Base-by-base conservation (phyloP, 495 filamentous ascomycete species). In the Trichoderma orchidacearum region DNA sequence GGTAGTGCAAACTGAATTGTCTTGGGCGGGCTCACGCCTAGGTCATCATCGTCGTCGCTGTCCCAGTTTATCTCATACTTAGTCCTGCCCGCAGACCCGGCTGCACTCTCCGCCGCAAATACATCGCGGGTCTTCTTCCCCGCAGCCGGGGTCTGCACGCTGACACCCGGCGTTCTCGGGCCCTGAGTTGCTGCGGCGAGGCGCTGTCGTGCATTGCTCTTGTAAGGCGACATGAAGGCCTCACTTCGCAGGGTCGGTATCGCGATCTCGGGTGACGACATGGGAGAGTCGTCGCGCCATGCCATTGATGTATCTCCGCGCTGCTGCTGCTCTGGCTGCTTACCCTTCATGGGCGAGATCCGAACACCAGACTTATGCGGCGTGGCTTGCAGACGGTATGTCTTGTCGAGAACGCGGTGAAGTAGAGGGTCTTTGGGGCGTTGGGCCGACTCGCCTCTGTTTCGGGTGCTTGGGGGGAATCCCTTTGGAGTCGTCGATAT, bases 1-100 rank as follows among this genome's bases (percentile, higher is more conserved):
- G 91, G 91, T 57, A 99, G 75, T 62, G 89, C 86, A 65, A 99
- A 99, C 64, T 96, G 90, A 68, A 99, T 95, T 27, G 93, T 99
- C 72, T 96, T 96, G 0, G 93, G 93, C 32, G 94, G 93, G 63
- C 89, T 95, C 61, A 90, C 81, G 0, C 82, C 88, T 1, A 80
- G 72, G 18, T 83, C 76, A 8, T 75, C 75, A 41, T 80, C 81
- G 36, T 83, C 79, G 38, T 86, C 80, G 58, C 79, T 75, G 30
- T 88, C 82, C 84, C 86, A 90, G 12, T 67, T 70, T 18, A 80
- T 77, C 64, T 79, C 77, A 38, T 75, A 73, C 25, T 66, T 69
- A n/a, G 65, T 68, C 52, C 61, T 65, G 28, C 52, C 12, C 29
- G 51, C 48, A 50, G 59, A 56, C 5, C 25, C 55, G 18, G 34